Evolutionary conservation across 2,329 filamentous ascomycete genomes (phyloP), one percentile per base, ranked within the genome.

Genomic region (Ophiosphaerella korrae): DNA sequence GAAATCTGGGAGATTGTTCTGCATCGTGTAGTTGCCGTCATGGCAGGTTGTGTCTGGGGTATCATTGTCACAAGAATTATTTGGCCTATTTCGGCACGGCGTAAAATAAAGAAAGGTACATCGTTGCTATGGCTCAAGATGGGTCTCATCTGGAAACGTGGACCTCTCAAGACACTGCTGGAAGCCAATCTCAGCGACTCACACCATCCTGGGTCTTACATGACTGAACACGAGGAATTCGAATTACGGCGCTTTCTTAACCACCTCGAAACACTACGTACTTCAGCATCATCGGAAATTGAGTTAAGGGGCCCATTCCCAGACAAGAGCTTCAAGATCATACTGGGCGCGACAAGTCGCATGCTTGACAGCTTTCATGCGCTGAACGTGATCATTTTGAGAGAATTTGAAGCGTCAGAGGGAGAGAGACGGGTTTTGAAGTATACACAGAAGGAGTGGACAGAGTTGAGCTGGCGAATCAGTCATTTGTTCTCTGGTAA

Each of bases 341-440:
- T 97, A 50, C 82, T 97, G 68, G 83, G 84, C 18, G 88, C 88
- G 8, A 96, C 92, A 1, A 87, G 88, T 55, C 86, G 88, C 45
- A 90, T 97, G 75, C 84, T 97, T 4, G 92, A 97, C 73, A 88
- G 90, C 33, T 97, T 99, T 73, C 92, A 97, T 68, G 91, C 92
- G 44, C 96, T 99, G 90, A 95, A 93, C 57, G 84, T 97, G 9
- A 87, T 97, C 55, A 92, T 96, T 33, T 82, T 89, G 67, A 93
- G 92, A 66, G 89, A 93, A 52, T 79, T 87, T 9, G 83, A 83
- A 33, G 83, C 90, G 1, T 91, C 87, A 2, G 84, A 88, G 23
- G 92, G 93, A 3, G 93, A 97, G 75, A 85, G 88, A 48, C 87
- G 88, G 7, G 82, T 97, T 33, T 78, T 99, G 33, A 82, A 84